Evolutionary conservation across 345 rosid species (phyloP).

Genomic region (Pugionium cornutum): DNA sequence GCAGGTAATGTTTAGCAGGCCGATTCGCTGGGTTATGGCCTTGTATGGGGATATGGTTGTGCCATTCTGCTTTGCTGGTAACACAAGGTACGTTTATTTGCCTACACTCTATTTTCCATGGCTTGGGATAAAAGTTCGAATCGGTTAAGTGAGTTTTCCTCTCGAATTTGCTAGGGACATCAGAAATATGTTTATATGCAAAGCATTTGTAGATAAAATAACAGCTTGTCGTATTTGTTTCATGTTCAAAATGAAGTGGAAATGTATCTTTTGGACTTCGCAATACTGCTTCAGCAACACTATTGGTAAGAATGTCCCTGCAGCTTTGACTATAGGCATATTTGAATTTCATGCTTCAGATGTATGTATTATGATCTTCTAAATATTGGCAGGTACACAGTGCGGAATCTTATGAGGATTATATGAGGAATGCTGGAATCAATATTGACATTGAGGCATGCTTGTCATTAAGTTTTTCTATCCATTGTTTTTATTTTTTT

Average conservation of each 20-base stretch:
- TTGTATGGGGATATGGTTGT: slow-evolving; percentile 79
- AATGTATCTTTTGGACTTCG: slow-evolving; percentile 83
- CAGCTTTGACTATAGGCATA: slow-evolving; percentile 17
- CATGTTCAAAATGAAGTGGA: slow-evolving; percentile 58
- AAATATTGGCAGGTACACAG: slow-evolving; percentile 53
- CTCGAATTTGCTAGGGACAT: slow-evolving; percentile 1
- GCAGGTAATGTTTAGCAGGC: slow-evolving; percentile 89
- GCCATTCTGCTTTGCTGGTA: slow-evolving; percentile 85
- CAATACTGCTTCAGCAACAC: slow-evolving; percentile 70
- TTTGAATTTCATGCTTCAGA: slow-evolving; percentile 22
- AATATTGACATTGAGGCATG: slow-evolving; percentile 72
- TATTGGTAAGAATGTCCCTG: slow-evolving; percentile 51
- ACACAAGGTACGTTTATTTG: slow-evolving; percentile 60
- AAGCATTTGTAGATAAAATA: background rate
- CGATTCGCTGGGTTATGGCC: slow-evolving; percentile 95
- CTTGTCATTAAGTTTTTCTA: background rate
- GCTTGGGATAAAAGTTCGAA: background rate
- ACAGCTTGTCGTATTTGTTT: slow-evolving; percentile 6
- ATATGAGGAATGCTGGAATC: slow-evolving; percentile 75
- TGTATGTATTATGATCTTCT: slow-evolving; percentile 32
- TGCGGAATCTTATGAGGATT: slow-evolving; percentile 72
- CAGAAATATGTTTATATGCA: slow-evolving; percentile 6
- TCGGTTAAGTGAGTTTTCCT: background rate
- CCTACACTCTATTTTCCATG: slow-evolving; percentile 12
- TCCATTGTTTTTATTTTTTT: slow-evolving; percentile 2